Conservation (phyloP, 139 green algal species). For the Spirogloea muscicola region DNA sequence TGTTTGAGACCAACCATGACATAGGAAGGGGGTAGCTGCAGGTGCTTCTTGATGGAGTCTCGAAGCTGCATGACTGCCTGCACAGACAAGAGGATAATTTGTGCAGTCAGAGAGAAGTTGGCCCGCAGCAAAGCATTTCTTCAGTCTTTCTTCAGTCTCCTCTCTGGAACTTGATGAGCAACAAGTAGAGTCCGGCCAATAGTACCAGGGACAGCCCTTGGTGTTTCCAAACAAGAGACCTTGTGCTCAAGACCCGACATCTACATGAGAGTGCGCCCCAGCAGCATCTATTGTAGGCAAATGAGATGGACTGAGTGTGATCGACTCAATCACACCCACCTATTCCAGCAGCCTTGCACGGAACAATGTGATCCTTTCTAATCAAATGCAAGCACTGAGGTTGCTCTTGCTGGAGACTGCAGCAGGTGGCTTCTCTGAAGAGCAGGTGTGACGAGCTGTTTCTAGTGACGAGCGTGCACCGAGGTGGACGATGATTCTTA, state of each 20-base stretch:
- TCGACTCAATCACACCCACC: too few relatives aligned
- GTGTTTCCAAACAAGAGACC: background rate
- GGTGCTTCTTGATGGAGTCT: conserved; percentile 35
- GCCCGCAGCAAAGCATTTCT: too few relatives aligned
- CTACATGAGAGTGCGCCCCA: too few relatives aligned
- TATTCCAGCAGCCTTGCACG: too few relatives aligned
- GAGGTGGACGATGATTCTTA: background rate
- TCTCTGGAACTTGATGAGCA: background rate
- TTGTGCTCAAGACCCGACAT: background rate
- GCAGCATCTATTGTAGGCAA: too few relatives aligned
- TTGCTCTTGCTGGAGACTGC: background rate
- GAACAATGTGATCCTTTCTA: background rate
- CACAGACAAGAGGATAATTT: too few relatives aligned
- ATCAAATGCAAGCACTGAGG: background rate
- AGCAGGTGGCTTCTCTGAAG: background rate
- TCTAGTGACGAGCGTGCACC: background rate
- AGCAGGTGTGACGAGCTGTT: background rate
- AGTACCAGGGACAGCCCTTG: background rate
- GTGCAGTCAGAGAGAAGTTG: too few relatives aligned
- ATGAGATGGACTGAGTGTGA: too few relatives aligned
- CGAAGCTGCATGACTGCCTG: conserved; percentile 17
- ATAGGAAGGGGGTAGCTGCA: conserved; percentile 27
- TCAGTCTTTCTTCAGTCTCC: background rate
- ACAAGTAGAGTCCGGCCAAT: background rate
- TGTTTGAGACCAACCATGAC: conserved; percentile 12